phyloP scores from a whole-genome alignment of 139 green algal species.

The Closterium sp. region DNA sequence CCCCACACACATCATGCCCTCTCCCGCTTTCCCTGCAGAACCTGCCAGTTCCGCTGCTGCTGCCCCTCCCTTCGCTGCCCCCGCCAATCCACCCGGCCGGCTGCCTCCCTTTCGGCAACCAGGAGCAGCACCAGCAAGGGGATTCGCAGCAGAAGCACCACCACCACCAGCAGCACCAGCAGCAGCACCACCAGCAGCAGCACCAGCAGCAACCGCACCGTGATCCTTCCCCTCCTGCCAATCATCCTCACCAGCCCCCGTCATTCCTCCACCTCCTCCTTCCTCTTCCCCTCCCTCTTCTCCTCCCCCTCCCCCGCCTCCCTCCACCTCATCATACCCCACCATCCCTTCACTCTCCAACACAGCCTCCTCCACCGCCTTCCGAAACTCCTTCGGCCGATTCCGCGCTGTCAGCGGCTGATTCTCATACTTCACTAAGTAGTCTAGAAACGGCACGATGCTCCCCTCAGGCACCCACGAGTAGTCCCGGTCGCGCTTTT shows the following conservation, averaged over 20 bases:
- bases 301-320: neutral
- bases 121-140: neutral
- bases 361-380: slow-evolving; percentile 16
- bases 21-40: too few relatives aligned
- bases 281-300: neutral
- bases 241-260: neutral
- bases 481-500: slow-evolving; percentile 30
- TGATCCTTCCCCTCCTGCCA: neutral
- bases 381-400: slow-evolving; percentile 2
- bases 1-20: neutral
- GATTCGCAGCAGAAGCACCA: neutral
- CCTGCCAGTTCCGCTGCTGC: neutral
- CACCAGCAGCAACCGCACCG: neutral
- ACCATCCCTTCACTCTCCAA: neutral
- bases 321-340: neutral
- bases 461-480: slow-evolving; percentile 44
- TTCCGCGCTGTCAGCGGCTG: slow-evolving; percentile 3
- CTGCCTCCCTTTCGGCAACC: neutral
- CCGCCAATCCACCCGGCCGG: neutral
- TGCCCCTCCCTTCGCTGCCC: neutral
- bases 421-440: slow-evolving; percentile 25
- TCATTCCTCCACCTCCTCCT: neutral
- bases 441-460: slow-evolving; percentile 37
- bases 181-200: neutral
- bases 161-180: neutral